Conservation (phyloP, 1,284 basidiomycete genomes). For the Dichomitus squalens region DNA sequence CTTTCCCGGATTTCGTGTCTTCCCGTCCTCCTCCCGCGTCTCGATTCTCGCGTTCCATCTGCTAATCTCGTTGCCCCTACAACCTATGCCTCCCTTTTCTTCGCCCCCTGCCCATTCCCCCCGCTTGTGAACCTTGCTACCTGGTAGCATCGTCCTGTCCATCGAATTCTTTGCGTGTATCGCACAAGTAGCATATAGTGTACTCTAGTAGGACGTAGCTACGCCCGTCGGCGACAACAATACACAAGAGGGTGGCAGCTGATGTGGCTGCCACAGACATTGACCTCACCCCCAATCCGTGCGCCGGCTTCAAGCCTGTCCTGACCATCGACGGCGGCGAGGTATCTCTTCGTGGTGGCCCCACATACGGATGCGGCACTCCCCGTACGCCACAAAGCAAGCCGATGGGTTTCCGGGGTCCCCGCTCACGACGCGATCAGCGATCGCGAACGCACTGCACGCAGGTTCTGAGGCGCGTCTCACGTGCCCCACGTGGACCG, state of each 20-base stretch:
- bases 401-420: constrained; percentile 21
- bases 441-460: constrained; percentile 7
- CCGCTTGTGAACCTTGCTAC: neutral
- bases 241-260: neutral
- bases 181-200: constrained; percentile 12
- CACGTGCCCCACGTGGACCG: constrained; percentile 27
- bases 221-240: neutral
- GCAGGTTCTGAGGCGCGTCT: neutral
- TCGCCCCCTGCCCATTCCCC: neutral
- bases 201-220: constrained; percentile 2
- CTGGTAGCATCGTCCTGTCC: neutral
- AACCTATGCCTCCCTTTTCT: neutral
- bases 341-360: no score
- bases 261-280: neutral
- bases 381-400: no score
- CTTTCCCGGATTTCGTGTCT: neutral
- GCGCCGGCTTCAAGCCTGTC: neutral
- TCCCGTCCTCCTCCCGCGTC: neutral
- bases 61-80: neutral
- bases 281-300: constrained; percentile 1
- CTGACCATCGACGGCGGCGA: no score
- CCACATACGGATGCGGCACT: no score
- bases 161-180: neutral
- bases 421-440: constrained; percentile 13
- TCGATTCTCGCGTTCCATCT: neutral